Conservation (phyloP, 371 early-diverging fungal genomes). For the Syncephalastrum racemosum region DNA sequence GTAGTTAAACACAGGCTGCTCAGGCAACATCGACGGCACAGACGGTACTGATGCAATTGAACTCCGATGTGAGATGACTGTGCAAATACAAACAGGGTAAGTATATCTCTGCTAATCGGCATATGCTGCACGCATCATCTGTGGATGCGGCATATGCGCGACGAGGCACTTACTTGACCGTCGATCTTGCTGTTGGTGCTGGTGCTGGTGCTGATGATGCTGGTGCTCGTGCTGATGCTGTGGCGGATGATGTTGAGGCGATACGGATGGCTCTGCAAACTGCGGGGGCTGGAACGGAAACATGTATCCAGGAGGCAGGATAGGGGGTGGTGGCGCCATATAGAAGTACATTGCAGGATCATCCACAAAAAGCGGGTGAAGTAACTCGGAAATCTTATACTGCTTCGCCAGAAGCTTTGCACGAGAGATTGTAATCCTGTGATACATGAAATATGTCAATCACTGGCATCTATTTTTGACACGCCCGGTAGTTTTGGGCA, state of each 20-base stretch:
- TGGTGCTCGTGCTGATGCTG: slow-evolving; percentile 1
- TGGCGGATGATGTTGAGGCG: slow-evolving; percentile 1
- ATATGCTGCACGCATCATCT: neutral
- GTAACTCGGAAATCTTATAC: slow-evolving; percentile 58
- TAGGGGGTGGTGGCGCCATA: slow-evolving; percentile 18
- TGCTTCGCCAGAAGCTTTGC: slow-evolving; percentile 63
- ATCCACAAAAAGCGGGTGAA: slow-evolving; percentile 68
- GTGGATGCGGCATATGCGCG: neutral
- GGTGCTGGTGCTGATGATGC: neutral
- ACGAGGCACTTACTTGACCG: neutral
- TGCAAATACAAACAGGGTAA: neutral
- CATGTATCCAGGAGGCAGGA: slow-evolving; percentile 14
- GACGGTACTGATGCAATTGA: slow-evolving; percentile 12
- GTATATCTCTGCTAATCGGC: neutral
- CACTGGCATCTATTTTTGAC: neutral
- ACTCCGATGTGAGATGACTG: neutral
- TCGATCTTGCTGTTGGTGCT: slow-evolving; percentile 1
- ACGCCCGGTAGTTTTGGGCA: slow-evolving; percentile 3
- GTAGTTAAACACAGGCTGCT: neutral
- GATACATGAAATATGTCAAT: neutral
- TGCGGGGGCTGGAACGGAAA: slow-evolving; percentile 13
- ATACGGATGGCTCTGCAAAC: slow-evolving; percentile 5
- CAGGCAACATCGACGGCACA: slow-evolving; percentile 10
- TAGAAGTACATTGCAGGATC: slow-evolving; percentile 47
- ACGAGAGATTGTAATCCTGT: slow-evolving; percentile 67